These are phyloP conservation scores for Cruciata laevipes DNA, from an alignment of 257 asterid species.

Conservation along the genomic window DNA sequence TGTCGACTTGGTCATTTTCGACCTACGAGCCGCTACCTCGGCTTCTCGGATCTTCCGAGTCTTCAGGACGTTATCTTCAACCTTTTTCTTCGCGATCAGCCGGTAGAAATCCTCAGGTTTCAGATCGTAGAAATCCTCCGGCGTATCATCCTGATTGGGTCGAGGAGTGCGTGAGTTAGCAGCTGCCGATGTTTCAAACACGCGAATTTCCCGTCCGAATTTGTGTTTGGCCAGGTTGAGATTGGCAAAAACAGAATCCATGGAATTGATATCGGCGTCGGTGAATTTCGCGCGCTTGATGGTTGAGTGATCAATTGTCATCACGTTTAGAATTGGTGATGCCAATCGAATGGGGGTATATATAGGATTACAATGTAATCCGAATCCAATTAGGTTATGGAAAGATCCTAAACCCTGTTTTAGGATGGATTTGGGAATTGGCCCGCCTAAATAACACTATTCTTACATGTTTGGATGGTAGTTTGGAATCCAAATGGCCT, in stretches of 20 bases:
- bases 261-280: conserved; percentile 39
- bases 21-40: conserved; percentile 80
- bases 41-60: conserved; percentile 82
- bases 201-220: conserved; percentile 69
- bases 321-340: conserved; percentile 12
- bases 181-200: conserved; percentile 59
- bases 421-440: no score
- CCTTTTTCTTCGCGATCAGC: conserved; percentile 61
- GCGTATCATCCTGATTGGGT: conserved; percentile 43
- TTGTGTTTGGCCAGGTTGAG: conserved; percentile 74
- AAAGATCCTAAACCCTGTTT: no score
- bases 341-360: no score
- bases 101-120: conserved; percentile 83
- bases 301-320: conserved; percentile 49
- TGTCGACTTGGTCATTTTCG: conserved; percentile 75
- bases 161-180: conserved; percentile 36
- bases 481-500: no score
- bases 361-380: no score
- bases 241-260: conserved; percentile 61
- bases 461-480: no score
- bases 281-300: conserved; percentile 56
- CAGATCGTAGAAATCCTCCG: conserved; percentile 85
- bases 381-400: no score
- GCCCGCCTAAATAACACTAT: no score
- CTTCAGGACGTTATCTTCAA: conserved; percentile 54